Base-by-base conservation (phyloP, 257 asterid species). In the Nicotiana otophora region DNA sequence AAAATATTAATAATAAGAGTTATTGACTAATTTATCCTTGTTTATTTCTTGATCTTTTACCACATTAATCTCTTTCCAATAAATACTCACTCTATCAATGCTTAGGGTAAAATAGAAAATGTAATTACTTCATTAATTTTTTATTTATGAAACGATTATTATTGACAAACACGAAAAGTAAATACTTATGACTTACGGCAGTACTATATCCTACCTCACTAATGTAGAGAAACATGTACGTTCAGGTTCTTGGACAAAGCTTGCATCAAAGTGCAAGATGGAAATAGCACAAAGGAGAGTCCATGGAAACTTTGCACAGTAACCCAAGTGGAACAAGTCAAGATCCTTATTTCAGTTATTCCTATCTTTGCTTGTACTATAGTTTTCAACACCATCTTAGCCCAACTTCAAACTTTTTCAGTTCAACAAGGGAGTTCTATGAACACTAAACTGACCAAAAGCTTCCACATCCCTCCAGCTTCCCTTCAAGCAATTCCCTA, bases 401-500 rank as follows among this genome's bases (percentile, higher is more conserved):
- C 99, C 7, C 99, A 96, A 51, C 88, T 96, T 10, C 99, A 96
- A 19, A 96, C 99, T 19, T 96, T 96, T 88, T 96, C 99, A 39
- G 99, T 96, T 86, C 99, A 94, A 82, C 99, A 96, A 84, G 99
- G 94, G 34, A 89, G 91, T 77, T 23, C 91, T 14, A 96, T 96
- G 99, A 80, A 96, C 89, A 96, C 98, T 2, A 86, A 85, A 23
- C 83, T 95, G 19, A 87, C 91, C 2, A 36, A 80, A 7, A 83
- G 83, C 74, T 94, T 95, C 94, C 91, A 89, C 81, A 91, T 96
- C 70, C 99, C 99, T 0, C 98, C 99, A 0, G 99, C 99, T 36
- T 94, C 99, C 5, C 97, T 96, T 80, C 99, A 96, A 80, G 90
- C 99, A 82, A 93, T 96, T 83, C 99, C 99, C 20, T 96, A 96